phyloP scores from a whole-genome alignment of 2,329 filamentous ascomycete species.

The Fusarium acutatum region DNA sequence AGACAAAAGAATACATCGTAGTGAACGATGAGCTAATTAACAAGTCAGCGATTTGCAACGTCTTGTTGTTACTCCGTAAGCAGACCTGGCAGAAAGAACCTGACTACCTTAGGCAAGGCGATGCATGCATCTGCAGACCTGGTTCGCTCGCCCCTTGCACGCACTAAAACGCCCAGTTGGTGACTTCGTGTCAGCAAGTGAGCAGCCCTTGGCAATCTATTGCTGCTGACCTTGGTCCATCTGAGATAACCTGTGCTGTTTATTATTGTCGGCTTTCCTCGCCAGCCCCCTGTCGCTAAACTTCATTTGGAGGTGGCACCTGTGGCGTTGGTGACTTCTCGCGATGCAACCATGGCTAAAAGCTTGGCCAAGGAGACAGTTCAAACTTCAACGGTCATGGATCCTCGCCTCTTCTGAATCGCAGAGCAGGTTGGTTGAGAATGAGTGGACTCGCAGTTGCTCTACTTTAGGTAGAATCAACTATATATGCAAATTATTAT shows the following conservation, averaged over 20 bases:
- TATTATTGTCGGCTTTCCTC: constrained; percentile 35
- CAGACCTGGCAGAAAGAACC: constrained; percentile 14
- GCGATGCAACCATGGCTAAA: constrained; percentile 1
- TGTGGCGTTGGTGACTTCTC: constrained; percentile 13
- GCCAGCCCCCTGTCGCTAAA: constrained; percentile 13
- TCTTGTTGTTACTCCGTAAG: neutral
- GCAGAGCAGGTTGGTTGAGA: constrained; percentile 4
- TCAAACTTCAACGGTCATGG: neutral
- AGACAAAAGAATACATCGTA: neutral
- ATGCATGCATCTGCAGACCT: constrained; percentile 11
- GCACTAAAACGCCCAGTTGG: constrained; percentile 24
- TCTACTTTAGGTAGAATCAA: constrained; percentile 33
- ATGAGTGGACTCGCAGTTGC: constrained; percentile 11
- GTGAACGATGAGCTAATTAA: neutral
- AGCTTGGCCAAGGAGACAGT: constrained; percentile 15
- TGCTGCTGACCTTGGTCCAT: constrained; percentile 9
- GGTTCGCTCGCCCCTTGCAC: constrained; percentile 19
- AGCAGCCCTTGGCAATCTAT: constrained; percentile 34
- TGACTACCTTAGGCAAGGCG: constrained; percentile 1
- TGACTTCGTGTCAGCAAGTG: constrained; percentile 33
- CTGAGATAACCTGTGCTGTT: constrained; percentile 8
- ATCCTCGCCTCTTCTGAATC: neutral
- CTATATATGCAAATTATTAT: neutral
- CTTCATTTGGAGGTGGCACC: constrained; percentile 11
- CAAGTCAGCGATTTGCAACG: constrained; percentile 3